Evolutionary conservation across 768 basidiomycete species (phyloP).

Genomic region (Porphyrellus cyaneotinctus): DNA sequence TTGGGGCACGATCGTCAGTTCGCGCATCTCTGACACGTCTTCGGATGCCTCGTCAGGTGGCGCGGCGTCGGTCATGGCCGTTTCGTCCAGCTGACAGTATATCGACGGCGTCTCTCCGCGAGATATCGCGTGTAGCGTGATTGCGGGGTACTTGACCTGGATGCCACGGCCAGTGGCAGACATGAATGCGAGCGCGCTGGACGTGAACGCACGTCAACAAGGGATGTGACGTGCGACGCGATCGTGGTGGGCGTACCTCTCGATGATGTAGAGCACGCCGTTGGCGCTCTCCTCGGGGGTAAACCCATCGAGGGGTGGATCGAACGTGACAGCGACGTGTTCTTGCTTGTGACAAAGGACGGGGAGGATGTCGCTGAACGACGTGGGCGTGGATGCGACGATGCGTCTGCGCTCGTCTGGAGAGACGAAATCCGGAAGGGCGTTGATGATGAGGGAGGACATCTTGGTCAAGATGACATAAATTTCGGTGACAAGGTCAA

Average conservation of each 20-base stretch:
- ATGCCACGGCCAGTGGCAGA: slow-evolving; percentile 68
- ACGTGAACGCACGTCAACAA: neutral
- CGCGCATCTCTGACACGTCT: slow-evolving; percentile 60
- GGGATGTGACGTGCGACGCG: neutral
- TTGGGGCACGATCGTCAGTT: slow-evolving; percentile 73
- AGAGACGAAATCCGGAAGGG: slow-evolving; percentile 45
- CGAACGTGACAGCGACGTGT: slow-evolving; percentile 62
- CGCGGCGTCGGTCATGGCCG: slow-evolving; percentile 23
- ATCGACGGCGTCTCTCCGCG: slow-evolving; percentile 69
- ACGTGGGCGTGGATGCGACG: slow-evolving; percentile 75
- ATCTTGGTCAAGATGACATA: too few species aligned
- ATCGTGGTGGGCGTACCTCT: slow-evolving; percentile 52
- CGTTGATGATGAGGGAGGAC: slow-evolving; percentile 30
- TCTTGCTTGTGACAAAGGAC: slow-evolving; percentile 72
- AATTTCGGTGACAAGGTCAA: too few species aligned
- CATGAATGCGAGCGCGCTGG: slow-evolving; percentile 75
- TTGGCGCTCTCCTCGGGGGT: slow-evolving; percentile 43
- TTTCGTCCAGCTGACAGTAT: slow-evolving; percentile 92
- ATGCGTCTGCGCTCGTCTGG: slow-evolving; percentile 65
- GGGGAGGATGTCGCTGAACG: slow-evolving; percentile 83
- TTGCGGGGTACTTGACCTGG: slow-evolving; percentile 80
- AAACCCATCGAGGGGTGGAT: slow-evolving; percentile 66
- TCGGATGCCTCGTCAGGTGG: slow-evolving; percentile 36
- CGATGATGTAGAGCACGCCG: slow-evolving; percentile 81
- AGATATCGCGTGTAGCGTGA: slow-evolving; percentile 92